Evolutionary conservation across 2,329 filamentous ascomycete genomes (phyloP).

Genomic region (Colletotrichum scovillei): DNA sequence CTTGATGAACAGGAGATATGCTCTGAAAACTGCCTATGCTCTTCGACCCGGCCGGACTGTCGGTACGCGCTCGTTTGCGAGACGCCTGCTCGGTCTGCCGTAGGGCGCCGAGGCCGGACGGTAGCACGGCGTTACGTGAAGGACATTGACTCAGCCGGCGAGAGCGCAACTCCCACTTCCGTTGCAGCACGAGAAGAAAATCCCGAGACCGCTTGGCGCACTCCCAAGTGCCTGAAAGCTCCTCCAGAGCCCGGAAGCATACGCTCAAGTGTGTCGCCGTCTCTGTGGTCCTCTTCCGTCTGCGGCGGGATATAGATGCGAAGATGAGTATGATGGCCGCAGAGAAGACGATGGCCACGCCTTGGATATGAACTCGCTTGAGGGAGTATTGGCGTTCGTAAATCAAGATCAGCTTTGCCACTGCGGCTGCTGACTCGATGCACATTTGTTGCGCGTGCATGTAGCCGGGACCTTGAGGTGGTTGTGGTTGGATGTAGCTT

Average conservation of each 20-base stretch:
- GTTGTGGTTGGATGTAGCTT: conserved; percentile 35
- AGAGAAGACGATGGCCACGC: conserved; percentile 40
- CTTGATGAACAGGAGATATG: not conserved
- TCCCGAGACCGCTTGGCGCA: conserved; percentile 40
- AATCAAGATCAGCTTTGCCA: conserved; percentile 36
- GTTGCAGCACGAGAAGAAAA: conserved; percentile 40
- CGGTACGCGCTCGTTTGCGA: conserved; percentile 2
- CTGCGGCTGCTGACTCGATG: conserved; percentile 38
- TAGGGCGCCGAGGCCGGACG: not conserved
- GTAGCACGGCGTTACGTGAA: not conserved
- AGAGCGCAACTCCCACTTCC: conserved; percentile 24
- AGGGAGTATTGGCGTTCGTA: conserved; percentile 37
- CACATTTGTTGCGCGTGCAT: conserved; percentile 39
- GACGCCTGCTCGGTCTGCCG: not conserved
- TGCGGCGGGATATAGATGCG: conserved; percentile 32
- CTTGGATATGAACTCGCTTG: conserved; percentile 38
- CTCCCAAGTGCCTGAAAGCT: conserved; percentile 38
- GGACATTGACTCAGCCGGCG: not conserved
- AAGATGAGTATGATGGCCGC: conserved; percentile 37
- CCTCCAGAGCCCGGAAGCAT: conserved; percentile 41
- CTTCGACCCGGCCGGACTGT: not conserved
- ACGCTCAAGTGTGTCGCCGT: conserved; percentile 35
- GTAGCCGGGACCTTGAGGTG: conserved; percentile 39
- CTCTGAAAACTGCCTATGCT: conserved; percentile 7
- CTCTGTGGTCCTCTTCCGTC: conserved; percentile 22